Evolutionary conservation across 208 protist genomes (phyloP).

Genomic region (Trypanosoma avium): DNA sequence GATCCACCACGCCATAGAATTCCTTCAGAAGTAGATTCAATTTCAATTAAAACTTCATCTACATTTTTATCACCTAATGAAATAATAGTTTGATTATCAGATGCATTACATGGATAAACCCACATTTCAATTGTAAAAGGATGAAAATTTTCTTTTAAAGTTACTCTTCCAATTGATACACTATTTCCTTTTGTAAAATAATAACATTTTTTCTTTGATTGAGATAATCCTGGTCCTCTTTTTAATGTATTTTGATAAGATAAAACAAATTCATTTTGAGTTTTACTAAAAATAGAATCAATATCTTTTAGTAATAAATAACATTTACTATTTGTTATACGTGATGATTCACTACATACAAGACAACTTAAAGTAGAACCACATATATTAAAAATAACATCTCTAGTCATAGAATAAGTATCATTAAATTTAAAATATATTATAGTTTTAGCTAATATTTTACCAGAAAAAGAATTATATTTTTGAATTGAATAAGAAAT

Average conservation of each 20-base stretch:
- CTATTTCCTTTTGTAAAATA: slow-evolving; percentile 68
- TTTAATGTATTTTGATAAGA: slow-evolving; percentile 20
- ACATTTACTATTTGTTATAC: slow-evolving; percentile 33
- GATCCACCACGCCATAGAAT: slow-evolving; percentile 78
- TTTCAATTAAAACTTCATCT: slow-evolving; percentile 82
- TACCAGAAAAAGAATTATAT: slow-evolving; percentile 16
- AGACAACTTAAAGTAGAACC: slow-evolving; percentile 24
- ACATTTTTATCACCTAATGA: slow-evolving; percentile 82
- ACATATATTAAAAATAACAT: slow-evolving; percentile 30
- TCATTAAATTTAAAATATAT: slow-evolving; percentile 26
- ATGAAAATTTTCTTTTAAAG: slow-evolving; percentile 75
- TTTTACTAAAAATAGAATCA: slow-evolving; percentile 14
- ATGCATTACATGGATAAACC: slow-evolving; percentile 72
- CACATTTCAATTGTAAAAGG: slow-evolving; percentile 88
- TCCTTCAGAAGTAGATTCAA: slow-evolving; percentile 63
- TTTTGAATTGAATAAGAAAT: slow-evolving; percentile 26
- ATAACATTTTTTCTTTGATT: slow-evolving; percentile 24
- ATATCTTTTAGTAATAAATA: slow-evolving; percentile 24
- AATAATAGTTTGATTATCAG: slow-evolving; percentile 68
- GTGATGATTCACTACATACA: slow-evolving; percentile 25
- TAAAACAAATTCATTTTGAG: slow-evolving; percentile 14
- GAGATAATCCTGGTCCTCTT: slow-evolving; percentile 16
- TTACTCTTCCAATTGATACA: slow-evolving; percentile 58
- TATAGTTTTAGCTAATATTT: slow-evolving; percentile 1
- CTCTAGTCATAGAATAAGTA: slow-evolving; percentile 10